Conservation (phyloP, 495 filamentous ascomycete species). For the Podospora bellae-mahoneyi region DNA sequence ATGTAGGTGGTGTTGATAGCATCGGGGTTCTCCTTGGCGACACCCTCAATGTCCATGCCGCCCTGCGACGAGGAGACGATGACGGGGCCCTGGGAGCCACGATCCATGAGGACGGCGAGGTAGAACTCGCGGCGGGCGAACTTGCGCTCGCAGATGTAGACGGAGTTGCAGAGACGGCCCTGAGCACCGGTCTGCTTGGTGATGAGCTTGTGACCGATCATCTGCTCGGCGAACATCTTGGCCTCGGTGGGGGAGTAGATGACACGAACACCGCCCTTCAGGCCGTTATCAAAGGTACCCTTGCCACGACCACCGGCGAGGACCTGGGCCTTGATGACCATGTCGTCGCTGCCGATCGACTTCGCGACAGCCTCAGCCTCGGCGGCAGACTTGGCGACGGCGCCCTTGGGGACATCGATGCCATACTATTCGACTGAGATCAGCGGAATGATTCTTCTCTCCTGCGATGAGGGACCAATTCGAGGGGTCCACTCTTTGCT, state of each 20-base stretch:
- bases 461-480: constrained; percentile 1
- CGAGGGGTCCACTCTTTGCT: constrained; percentile 11
- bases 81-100: constrained; percentile 82
- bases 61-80: constrained; percentile 97
- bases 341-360: constrained; percentile 85
- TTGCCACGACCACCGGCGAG: constrained; percentile 96
- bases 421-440: constrained; percentile 64
- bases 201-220: constrained; percentile 99
- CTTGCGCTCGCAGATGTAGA: constrained; percentile 99
- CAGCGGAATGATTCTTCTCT: constrained; percentile 1
- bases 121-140: constrained; percentile 99
- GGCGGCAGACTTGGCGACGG: constrained; percentile 73
- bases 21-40: constrained; percentile 95
- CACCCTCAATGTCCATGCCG: constrained; percentile 97
- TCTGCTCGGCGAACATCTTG: constrained; percentile 96
- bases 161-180: constrained; percentile 89
- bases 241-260: constrained; percentile 87
- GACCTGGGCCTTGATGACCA: constrained; percentile 99
- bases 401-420: constrained; percentile 83
- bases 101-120: constrained; percentile 96
- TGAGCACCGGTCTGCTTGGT: constrained; percentile 96
- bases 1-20: constrained; percentile 91
- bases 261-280: constrained; percentile 97
- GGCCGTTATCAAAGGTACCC: constrained; percentile 93
- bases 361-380: constrained; percentile 92